Base-by-base conservation (phyloP, 2,329 filamentous ascomycete species). In the Pseudocercospora fuligena region DNA sequence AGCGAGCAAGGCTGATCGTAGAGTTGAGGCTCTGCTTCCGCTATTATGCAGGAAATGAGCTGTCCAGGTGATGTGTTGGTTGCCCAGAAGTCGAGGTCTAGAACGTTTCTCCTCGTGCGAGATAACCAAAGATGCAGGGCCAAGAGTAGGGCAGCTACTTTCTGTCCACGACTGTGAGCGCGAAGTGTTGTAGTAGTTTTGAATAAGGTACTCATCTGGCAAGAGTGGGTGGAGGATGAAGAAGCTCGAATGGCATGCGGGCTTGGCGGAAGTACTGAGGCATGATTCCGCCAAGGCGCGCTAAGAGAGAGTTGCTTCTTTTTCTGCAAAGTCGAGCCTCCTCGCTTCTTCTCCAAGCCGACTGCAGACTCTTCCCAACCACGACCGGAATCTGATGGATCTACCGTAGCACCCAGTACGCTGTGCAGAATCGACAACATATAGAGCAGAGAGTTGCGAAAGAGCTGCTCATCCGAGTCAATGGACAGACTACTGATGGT, bases 61-160 rank as follows among this genome's bases (percentile, higher is more conserved):
- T 25, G 25, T 54, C 49, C 8, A 16, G 49, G 49, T 54, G 9
- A 54, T 23, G 49, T 54, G 49, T 54, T 54, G 49, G 49, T 54
- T 54, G 49, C 19, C 23, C 23, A 23, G 49, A 16, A 54, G 5
- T 16, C 23, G 14, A 54, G 12, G 49, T 54, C 49, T 23, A 53
- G 49, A 27, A 53, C 49, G 12, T 53, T 16, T 53, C 23, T 14
- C 47, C 5, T 36, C 8, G 33, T 36, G 33, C 9, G 9, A 2
- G 14, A 36, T 36, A 36, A 31, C 9, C 33, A 36, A 14, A 14
- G 8, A 36, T 36, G 14, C 33, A 36, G 33, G 33, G 33, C 14
- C 9, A 36, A 36, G 33, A 14, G 14, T 36, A 36, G 33, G 16
- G 46, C 46, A 12, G 46, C 46, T 47, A n/a, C 5, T 36, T 36